phyloP scores from a whole-genome alignment of 1,284 basidiomycete species.

The Cryptococcus amylolentus region DNA sequence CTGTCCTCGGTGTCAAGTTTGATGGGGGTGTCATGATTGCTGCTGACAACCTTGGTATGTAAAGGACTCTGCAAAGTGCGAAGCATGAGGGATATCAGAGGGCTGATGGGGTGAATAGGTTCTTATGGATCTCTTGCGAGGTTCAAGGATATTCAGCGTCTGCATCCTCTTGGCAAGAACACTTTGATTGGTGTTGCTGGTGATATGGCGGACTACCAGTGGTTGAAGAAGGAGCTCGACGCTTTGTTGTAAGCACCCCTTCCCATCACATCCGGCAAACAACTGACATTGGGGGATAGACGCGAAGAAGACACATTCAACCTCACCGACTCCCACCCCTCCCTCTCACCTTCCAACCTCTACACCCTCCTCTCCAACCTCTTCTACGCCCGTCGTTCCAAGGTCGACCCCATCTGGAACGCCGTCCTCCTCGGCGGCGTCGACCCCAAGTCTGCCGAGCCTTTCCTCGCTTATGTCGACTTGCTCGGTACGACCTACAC shows the following conservation, averaged over 20 bases:
- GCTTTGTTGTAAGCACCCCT: conserved; percentile 36
- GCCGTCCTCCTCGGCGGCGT: conserved; percentile 84
- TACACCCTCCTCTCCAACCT: conserved; percentile 89
- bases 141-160: conserved; percentile 90
- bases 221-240: conserved; percentile 67
- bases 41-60: conserved; percentile 89
- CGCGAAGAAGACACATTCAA: conserved; percentile 61
- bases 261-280: neutral
- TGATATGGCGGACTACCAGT: conserved; percentile 98
- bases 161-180: conserved; percentile 73
- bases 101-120: conserved; percentile 54
- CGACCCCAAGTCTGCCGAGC: conserved; percentile 64
- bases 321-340: conserved; percentile 74
- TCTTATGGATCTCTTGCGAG: conserved; percentile 97
- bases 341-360: conserved; percentile 81
- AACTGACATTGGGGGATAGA: conserved; percentile 28
- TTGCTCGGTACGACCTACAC: conserved; percentile 95
- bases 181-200: conserved; percentile 90
- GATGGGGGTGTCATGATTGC: conserved; percentile 98
- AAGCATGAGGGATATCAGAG: no score
- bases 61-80: neutral
- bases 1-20: conserved; percentile 88
- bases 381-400: conserved; percentile 84
- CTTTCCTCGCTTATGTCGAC: conserved; percentile 92
- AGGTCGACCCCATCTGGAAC: conserved; percentile 96